Base-by-base conservation (phyloP, 805 yeast species). In the Spathaspora sp. region DNA sequence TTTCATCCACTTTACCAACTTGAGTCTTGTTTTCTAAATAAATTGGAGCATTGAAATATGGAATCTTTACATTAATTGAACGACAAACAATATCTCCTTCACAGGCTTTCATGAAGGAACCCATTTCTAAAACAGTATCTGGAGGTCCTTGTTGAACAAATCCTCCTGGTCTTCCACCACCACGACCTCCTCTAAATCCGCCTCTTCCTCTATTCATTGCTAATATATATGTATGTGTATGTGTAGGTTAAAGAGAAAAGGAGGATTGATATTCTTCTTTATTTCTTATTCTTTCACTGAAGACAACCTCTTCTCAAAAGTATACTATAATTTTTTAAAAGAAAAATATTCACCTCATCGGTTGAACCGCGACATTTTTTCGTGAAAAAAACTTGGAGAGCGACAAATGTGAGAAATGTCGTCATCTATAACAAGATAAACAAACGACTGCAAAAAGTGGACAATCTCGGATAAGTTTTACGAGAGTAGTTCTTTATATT, bases 1-100 rank as follows among this genome's bases (percentile, higher is more conserved):
- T 94, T 78, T 94, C 99, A 69, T 94, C 99, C 53, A 94, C 96
- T 72, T 94, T 94, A 63, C 99, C 99, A 46, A 94, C 85, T 67
- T 87, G 94, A 23, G 96, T 87, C 73, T 94, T 94, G 80, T 94
- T 93, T 70, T 94, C 98, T 61, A 94, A 80, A 70, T 87, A 94
- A 63, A 94, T 92, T 68, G 99, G 99, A 26, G 99, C 99, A 75
- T 94, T 94, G 82, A 94, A 94, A 72, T 93, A 94, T 64, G 99
- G 99, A 60, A 94, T 79, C 77, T 93, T 93, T 52, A 90, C 84
- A 70, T 94, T 94, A 64, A 89, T 88, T 47, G 97, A 91, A 65
- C 92, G 89, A 77, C 98, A 94, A 52, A 94, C 96, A 66, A 94
- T 88, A 66, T 94, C 99, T 53, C 96, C 97, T 73, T 94, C 99